Percentiles rank a stretch among this genome's conserved stretches.
Evolutionary conservation across 2,329 filamentous ascomycete genomes (phyloP).

Genomic region (Colletotrichum salicis): DNA sequence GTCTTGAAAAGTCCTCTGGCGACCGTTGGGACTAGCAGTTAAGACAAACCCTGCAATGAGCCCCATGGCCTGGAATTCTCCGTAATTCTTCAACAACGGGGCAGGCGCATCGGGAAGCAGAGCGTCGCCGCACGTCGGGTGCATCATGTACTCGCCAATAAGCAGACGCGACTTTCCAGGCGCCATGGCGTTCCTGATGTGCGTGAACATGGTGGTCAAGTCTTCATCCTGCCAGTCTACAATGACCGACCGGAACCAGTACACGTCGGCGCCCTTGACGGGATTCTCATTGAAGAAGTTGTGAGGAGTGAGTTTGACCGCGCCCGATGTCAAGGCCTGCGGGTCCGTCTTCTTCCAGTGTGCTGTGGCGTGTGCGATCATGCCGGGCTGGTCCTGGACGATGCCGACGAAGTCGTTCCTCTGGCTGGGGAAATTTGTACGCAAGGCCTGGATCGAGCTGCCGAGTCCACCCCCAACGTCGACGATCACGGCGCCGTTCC

Average conservation of each 20-base stretch:
- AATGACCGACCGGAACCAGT: slow-evolving; percentile 31
- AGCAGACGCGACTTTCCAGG: slow-evolving; percentile 25
- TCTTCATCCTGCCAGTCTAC: slow-evolving; percentile 30
- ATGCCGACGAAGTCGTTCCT: slow-evolving; percentile 18
- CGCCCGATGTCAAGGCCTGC: slow-evolving; percentile 11
- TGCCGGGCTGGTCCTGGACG: slow-evolving; percentile 29
- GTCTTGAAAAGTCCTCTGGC: slow-evolving; percentile 7
- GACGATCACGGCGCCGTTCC: slow-evolving; percentile 19
- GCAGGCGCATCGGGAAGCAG: slow-evolving; percentile 18
- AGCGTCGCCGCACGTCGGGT: slow-evolving; percentile 26
- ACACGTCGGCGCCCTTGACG: slow-evolving; percentile 60
- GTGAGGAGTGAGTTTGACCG: slow-evolving; percentile 57
- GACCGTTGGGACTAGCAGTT: slow-evolving; percentile 15
- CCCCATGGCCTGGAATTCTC: slow-evolving; percentile 18
- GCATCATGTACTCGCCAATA: slow-evolving; percentile 29
- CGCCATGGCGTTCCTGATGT: slow-evolving; percentile 22
- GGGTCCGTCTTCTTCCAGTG: slow-evolving; percentile 26
- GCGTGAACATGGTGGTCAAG: slow-evolving; percentile 23
- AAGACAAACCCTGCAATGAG: slow-evolving; percentile 5
- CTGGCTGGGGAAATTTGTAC: slow-evolving; percentile 10
- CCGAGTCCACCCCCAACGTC: slow-evolving; percentile 29
- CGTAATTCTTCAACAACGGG: slow-evolving; percentile 25
- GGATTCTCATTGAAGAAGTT: slow-evolving; percentile 69
- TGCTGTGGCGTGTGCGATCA: slow-evolving; percentile 22
- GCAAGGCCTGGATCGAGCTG: slow-evolving; percentile 24